Conservation (phyloP, 1,284 basidiomycete species). For the Inonotus obliquus region DNA sequence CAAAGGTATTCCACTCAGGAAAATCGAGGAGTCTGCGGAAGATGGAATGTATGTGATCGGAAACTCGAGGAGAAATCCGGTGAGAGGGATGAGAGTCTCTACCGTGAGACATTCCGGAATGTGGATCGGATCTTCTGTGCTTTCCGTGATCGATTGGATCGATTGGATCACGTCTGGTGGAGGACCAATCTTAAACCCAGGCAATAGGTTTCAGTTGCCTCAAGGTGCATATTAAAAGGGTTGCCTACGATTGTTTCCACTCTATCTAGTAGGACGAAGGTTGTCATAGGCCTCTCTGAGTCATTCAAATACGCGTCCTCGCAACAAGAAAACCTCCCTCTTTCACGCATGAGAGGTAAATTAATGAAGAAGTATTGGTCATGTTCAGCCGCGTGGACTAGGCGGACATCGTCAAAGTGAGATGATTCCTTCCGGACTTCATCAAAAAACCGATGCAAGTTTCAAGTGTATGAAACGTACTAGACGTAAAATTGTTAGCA, state of each 20-base stretch:
- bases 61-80: conserved; percentile 53
- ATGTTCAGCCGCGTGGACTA: conserved; percentile 37
- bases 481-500: conserved; percentile 30
- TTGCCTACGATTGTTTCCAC: neutral
- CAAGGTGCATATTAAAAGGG: neutral
- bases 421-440: conserved; percentile 14
- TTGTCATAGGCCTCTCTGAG: neutral
- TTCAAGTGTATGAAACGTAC: conserved; percentile 19
- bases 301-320: neutral
- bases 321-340: conserved; percentile 11
- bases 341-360: conserved; percentile 20
- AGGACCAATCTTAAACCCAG: conserved; percentile 1
- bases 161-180: conserved; percentile 6
- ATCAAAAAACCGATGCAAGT: neutral
- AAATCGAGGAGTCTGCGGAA: conserved; percentile 28
- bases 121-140: conserved; percentile 22
- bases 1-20: conserved; percentile 39
- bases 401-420: conserved; percentile 33
- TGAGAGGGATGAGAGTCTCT: conserved; percentile 39
- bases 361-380: conserved; percentile 47
- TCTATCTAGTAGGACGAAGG: conserved; percentile 1
- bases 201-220: neutral
- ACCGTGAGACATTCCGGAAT: conserved; percentile 26
- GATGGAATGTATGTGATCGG: conserved; percentile 50
- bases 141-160: conserved; percentile 14